Conservation (phyloP, 2,329 filamentous ascomycete genomes). For the Cladorrhinum sp. region DNA sequence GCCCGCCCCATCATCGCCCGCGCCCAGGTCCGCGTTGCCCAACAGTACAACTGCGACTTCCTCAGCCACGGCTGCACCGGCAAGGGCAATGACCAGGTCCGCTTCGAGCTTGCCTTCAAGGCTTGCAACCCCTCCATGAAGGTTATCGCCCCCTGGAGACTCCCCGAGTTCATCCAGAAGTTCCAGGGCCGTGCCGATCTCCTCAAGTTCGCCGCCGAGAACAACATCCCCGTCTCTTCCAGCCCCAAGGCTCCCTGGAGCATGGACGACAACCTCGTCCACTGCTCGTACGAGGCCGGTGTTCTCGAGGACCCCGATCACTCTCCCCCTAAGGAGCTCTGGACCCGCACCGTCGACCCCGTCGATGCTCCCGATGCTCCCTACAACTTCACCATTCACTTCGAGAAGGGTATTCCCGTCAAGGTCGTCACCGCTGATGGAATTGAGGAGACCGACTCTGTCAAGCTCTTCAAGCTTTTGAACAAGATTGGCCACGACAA, state of each 20-base stretch:
- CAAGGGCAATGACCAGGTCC: slow-evolving; percentile 57
- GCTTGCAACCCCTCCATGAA: slow-evolving; percentile 58
- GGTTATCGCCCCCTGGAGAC: slow-evolving; percentile 72
- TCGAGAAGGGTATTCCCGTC: slow-evolving; percentile 65
- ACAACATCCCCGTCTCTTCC: slow-evolving; percentile 68
- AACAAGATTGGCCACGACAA: slow-evolving; percentile 70
- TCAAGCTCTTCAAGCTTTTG: slow-evolving; percentile 69
- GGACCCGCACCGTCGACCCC: slow-evolving; percentile 70
- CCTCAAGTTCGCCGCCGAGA: slow-evolving; percentile 65
- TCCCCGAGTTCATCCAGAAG: slow-evolving; percentile 66
- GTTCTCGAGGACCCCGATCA: slow-evolving; percentile 64
- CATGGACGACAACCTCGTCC: slow-evolving; percentile 63
- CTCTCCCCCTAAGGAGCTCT: slow-evolving; percentile 73
- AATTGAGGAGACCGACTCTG: slow-evolving; percentile 65
- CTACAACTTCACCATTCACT: slow-evolving; percentile 67
- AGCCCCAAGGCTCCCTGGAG: slow-evolving; percentile 66
- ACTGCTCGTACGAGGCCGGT: slow-evolving; percentile 78
- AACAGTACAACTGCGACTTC: slow-evolving; percentile 56
- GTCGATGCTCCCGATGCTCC: slow-evolving; percentile 66
- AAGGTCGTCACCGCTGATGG: slow-evolving; percentile 76
- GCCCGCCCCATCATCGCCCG: slow-evolving; percentile 69
- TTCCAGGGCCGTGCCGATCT: slow-evolving; percentile 72
- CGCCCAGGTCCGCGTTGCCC: slow-evolving; percentile 61
- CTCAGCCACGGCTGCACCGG: slow-evolving; percentile 58
- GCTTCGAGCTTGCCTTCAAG: slow-evolving; percentile 53